Evolutionary conservation across 352 stramenopile genomes (phyloP), one percentile per base, ranked within the genome.

Genomic region (Phytophthora citrophthora): DNA sequence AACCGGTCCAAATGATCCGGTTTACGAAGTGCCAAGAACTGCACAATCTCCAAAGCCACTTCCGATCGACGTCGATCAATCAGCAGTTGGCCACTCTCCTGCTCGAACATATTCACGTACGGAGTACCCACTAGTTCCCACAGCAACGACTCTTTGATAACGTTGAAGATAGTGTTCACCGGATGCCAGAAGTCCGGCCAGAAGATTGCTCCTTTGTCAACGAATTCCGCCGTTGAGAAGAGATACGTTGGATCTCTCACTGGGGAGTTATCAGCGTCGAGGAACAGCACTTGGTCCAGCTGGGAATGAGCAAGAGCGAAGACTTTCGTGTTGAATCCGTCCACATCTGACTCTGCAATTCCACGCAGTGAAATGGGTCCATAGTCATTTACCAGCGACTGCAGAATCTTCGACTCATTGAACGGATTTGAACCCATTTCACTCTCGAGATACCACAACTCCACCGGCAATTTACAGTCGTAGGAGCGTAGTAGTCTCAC

Each of bases 161-260:
- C 62, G 57, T 88, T 88, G 56, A 88, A 88, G 36, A 86, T 85
- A 3, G 79, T 80, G 49, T 85, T 76, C 9, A 20, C 59, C 5
- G 77, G 72, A 41, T 89, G 79, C 76, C 76, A 90, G 56, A 88
- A 88, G 44, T 90, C 81, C 4, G 81, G 81, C 80, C 80, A 91
- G 47, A 91, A 90, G 4, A 90, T 27, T 9, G 80, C 69, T 15
- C 80, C 79, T 3, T 57, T 69, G 12, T 59, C 24, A 4, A 52
- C 39, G 44, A 82, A 88, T 50, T 77, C 72, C 0, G 43, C 50
- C 0, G 54, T 56, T 5, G 65, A 39, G 76, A 88, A 88, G n/a
- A 88, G 45, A 38, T 80, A 83, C 12, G 74, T 85, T 29, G 77
- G 77, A 18, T 88, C 75, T 16, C 39, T 62, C 20, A 70, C 74